Evolutionary conservation across 2,329 filamentous ascomycete species (phyloP).

Genomic region (Clonostachys sp.): DNA sequence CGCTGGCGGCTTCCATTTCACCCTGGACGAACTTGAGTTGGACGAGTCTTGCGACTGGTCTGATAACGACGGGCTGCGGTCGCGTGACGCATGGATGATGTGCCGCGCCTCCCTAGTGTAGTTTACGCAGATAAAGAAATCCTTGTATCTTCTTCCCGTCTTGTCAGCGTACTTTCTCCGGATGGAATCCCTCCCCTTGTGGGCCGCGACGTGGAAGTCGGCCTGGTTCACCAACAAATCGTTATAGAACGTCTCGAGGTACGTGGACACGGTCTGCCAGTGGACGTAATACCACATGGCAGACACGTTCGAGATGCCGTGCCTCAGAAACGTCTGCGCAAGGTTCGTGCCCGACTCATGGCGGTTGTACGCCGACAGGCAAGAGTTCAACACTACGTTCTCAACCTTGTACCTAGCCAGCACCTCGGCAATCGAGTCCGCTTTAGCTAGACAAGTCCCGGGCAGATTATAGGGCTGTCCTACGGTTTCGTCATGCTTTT

Average conservation of each 20-base stretch:
- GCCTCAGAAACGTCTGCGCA: constrained; percentile 17
- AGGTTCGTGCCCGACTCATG: constrained; percentile 13
- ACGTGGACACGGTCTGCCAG: constrained; percentile 17
- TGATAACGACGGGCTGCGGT: constrained; percentile 13
- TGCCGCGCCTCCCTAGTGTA: constrained; percentile 12
- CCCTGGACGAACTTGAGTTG: constrained; percentile 10
- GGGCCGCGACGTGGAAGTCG: constrained; percentile 19
- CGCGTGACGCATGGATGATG: constrained; percentile 6
- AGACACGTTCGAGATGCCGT: constrained; percentile 16
- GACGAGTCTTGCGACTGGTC: constrained; percentile 11
- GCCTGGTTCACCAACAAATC: constrained; percentile 14
- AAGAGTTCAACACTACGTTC: constrained; percentile 19
- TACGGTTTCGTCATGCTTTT: constrained; percentile 6
- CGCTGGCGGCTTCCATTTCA: constrained; percentile 10
- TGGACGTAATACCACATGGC: constrained; percentile 22
- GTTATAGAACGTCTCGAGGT: constrained; percentile 16
- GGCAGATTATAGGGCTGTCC: constrained; percentile 10
- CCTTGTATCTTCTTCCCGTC: constrained; percentile 11
- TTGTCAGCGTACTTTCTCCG: constrained; percentile 11
- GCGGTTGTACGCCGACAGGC: constrained; percentile 18
- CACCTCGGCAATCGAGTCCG: constrained; percentile 12
- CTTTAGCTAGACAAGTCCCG: constrained; percentile 13
- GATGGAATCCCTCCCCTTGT: constrained; percentile 16
- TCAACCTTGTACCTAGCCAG: constrained; percentile 13
- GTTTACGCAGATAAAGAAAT: constrained; percentile 22